These are phyloP conservation scores for Pseudogymnoascus pannorum DNA, from an alignment of 2,329 filamentous ascomycete species.

Conservation along the genomic window DNA sequence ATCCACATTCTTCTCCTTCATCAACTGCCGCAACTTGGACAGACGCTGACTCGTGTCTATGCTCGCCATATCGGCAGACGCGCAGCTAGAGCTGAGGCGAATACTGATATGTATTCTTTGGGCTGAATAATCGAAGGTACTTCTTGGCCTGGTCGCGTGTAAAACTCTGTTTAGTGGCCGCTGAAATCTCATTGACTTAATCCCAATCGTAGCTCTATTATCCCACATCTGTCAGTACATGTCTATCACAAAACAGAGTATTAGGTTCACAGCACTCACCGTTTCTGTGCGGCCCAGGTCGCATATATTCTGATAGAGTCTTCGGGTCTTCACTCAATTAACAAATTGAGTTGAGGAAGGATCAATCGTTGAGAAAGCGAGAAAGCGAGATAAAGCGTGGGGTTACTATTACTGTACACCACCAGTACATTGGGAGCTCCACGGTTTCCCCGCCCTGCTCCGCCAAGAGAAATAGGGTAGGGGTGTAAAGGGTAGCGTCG, in stretches of 20 bases:
- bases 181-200: conserved; percentile 22
- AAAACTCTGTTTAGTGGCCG: conserved; percentile 19
- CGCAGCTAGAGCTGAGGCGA: conserved; percentile 9
- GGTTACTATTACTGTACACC: conserved; percentile 6
- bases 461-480: not conserved
- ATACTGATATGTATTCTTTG: conserved; percentile 11
- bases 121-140: not conserved
- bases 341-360: not conserved
- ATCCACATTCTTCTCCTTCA: conserved; percentile 81
- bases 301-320: not conserved
- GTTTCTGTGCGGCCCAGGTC: conserved; percentile 1
- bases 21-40: conserved; percentile 68
- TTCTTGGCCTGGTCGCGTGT: conserved; percentile 2
- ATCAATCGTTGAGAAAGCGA: not conserved
- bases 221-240: not conserved
- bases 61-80: conserved; percentile 54
- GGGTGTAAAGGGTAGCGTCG: not conserved
- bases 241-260: not conserved
- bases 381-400: not conserved
- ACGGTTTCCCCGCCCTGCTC: not conserved
- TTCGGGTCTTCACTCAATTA: not conserved
- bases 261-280: not conserved
- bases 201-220: conserved; percentile 2
- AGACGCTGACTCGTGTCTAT: conserved; percentile 75
- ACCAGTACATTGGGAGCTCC: conserved; percentile 1